These are phyloP conservation scores for Eucalyptus brandiana DNA, from an alignment of 345 rosid genomes.

Conservation along the genomic window DNA sequence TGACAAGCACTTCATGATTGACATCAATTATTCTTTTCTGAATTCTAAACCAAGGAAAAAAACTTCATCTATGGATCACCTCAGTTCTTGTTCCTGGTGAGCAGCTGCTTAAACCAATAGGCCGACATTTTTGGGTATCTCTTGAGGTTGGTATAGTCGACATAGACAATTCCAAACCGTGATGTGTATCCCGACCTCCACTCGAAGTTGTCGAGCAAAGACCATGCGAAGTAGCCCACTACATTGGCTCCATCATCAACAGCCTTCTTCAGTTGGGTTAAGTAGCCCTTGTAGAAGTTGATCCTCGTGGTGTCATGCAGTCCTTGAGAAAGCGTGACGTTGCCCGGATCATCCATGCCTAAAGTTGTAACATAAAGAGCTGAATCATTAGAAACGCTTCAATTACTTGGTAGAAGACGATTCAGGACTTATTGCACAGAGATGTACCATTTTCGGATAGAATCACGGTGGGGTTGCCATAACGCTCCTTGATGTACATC, in stretches of 20 bases:
- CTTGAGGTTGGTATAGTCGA: conserved; percentile 56
- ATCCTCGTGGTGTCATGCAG: conserved; percentile 75
- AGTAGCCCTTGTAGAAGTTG: conserved; percentile 54
- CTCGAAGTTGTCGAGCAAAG: conserved; percentile 91
- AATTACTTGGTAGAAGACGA: neutral
- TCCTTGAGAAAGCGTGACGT: conserved; percentile 54
- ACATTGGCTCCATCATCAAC: conserved; percentile 77
- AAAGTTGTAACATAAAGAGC: neutral
- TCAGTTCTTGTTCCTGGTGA: conserved; percentile 18
- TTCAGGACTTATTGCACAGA: neutral
- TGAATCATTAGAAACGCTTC: neutral
- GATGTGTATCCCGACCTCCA: conserved; percentile 93
- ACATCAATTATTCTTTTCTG: neutral
- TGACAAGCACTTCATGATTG: neutral
- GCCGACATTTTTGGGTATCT: conserved; percentile 95
- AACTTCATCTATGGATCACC: neutral
- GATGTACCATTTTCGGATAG: conserved; percentile 78
- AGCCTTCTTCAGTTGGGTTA: conserved; percentile 81
- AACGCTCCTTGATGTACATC: conserved; percentile 76
- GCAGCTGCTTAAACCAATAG: conserved; percentile 69
- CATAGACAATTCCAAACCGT: conserved; percentile 88
- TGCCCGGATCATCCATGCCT: conserved; percentile 96
- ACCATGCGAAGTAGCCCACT: conserved; percentile 89
- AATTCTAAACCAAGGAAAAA: neutral
- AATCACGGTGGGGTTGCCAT: conserved; percentile 81